Evolutionary conservation across 805 yeast genomes (phyloP), one percentile per base, ranked within the genome.

Genomic region (Metschnikowia sp.): DNA sequence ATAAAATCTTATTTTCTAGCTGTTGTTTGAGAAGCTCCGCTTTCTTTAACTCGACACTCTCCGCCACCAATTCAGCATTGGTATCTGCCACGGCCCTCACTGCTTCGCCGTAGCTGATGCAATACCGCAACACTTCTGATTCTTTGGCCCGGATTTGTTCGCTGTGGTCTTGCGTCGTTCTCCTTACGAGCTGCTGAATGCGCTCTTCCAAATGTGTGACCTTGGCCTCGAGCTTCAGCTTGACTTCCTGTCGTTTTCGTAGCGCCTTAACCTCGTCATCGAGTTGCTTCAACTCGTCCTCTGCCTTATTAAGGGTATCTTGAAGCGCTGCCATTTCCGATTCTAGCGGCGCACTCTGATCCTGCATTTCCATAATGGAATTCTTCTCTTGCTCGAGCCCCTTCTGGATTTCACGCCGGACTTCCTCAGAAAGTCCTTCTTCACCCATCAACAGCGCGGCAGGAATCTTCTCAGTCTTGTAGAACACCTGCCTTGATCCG

Each of bases 401-500:
- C 10, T 53, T 40, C 38, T 60, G 57, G 19, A 57, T 52, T 15
- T 59, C 59, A 7, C 32, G 45, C 45, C 51, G 57, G 28, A 55
- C 50, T 6, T 52, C 55, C 45, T 59, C 59, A 0, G 73, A 59
- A 18, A 71, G 55, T 2, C 75, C 75, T 29, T 58, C 51, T 3
- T 60, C 50, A 2, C 71, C 61, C 64, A 72, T 65, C 19, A 63
- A 62, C 30, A 57, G 58, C 1, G 73, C 61, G 4, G 56, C 48
- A 4, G 58, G 54, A 18, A 69, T 58, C 56, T 59, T 55, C 53
- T 73, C 67, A 45, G 79, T 62, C 36, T 65, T 46, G 75, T 73
- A 60, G 42, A 77, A 71, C 2, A 75, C 66, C 57, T 82, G 87
- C 52, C 66, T 72, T 2, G 70, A 63, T 26, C 95, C 96, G 65